Evolutionary conservation across 108 stramenopile species (phyloP).

Genomic region (Skeletonema grethae): DNA sequence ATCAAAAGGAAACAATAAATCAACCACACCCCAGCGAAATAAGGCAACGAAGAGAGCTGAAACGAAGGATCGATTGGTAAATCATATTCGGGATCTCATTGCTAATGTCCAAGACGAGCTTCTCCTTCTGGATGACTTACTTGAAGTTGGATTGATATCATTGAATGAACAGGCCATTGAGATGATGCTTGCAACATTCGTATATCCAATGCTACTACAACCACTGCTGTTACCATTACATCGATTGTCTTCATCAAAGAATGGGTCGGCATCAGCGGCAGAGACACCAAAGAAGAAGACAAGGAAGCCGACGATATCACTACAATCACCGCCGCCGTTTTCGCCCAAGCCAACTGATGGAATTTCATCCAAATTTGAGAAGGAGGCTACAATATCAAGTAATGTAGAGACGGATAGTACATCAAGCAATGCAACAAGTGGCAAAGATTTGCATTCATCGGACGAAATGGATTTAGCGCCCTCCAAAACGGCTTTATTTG

Average conservation of each 20-base stretch:
- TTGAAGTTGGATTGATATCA: slow-evolving; percentile 81
- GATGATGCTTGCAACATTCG: slow-evolving; percentile 90
- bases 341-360: not conserved
- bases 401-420: not conserved
- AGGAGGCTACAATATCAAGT: slow-evolving; percentile 1
- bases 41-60: slow-evolving; percentile 28
- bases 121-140: slow-evolving; percentile 78
- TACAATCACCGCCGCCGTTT: slow-evolving; percentile 37
- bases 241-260: slow-evolving; percentile 42
- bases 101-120: slow-evolving; percentile 83
- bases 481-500: slow-evolving; percentile 83
- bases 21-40: slow-evolving; percentile 34
- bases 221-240: slow-evolving; percentile 76
- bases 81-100: slow-evolving; percentile 57
- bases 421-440: not conserved
- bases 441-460: slow-evolving; percentile 19
- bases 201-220: slow-evolving; percentile 84
- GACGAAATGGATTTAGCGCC: slow-evolving; percentile 59
- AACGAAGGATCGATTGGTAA: slow-evolving; percentile 37
- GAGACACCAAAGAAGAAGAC: not conserved
- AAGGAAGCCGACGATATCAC: slow-evolving; percentile 11
- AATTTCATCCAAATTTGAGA: not conserved
- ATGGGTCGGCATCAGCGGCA: not conserved
- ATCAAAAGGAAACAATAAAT: not conserved
- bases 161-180: slow-evolving; percentile 88